phyloP scores from a whole-genome alignment of 2,329 filamentous ascomycete species.

The Thelonectria blattea region DNA sequence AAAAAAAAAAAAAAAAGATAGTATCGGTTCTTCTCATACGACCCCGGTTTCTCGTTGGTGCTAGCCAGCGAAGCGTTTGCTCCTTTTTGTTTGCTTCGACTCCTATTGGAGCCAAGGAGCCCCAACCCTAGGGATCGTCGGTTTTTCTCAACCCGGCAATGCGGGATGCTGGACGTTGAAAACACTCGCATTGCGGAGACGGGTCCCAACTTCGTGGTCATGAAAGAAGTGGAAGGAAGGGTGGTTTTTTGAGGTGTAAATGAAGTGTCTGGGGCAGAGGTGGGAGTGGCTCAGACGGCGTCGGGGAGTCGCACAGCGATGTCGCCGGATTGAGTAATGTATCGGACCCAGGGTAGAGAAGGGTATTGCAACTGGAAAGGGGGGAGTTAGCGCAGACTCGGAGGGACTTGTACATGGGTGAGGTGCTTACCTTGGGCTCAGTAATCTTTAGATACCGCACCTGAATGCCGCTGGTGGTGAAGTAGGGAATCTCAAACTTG shows the following conservation, averaged over 20 bases:
- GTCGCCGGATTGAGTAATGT: constrained; percentile 97
- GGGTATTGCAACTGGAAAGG: constrained; percentile 88
- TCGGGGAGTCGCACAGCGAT: constrained; percentile 96
- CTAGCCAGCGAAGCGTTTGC: constrained; percentile 1
- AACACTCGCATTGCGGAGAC: neutral
- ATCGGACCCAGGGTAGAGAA: constrained; percentile 95
- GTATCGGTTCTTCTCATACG: constrained; percentile 7
- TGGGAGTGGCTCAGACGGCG: constrained; percentile 64
- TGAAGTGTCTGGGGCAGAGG: constrained; percentile 2
- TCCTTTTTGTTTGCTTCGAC: neutral
- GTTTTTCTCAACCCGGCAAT: neutral
- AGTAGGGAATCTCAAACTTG: constrained; percentile 99
- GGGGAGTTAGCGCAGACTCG: constrained; percentile 14
- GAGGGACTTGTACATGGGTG: neutral
- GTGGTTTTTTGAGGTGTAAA: neutral
- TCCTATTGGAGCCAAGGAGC: neutral
- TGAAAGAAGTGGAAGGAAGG: constrained; percentile 5
- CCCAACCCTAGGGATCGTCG: constrained; percentile 4
- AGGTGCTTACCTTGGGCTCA: constrained; percentile 84
- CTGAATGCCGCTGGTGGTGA: constrained; percentile 98
- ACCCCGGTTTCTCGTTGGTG: constrained; percentile 6
- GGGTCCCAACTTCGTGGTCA: constrained; percentile 14
- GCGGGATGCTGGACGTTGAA: neutral
- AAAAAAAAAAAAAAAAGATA: constrained; percentile 3
- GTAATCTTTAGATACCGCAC: constrained; percentile 99